A percentile compares a stretch with the other conserved stretches of the same genome.
Conservation (phyloP, 352 stramenopile species). For the Phytophthora podocarpi region DNA sequence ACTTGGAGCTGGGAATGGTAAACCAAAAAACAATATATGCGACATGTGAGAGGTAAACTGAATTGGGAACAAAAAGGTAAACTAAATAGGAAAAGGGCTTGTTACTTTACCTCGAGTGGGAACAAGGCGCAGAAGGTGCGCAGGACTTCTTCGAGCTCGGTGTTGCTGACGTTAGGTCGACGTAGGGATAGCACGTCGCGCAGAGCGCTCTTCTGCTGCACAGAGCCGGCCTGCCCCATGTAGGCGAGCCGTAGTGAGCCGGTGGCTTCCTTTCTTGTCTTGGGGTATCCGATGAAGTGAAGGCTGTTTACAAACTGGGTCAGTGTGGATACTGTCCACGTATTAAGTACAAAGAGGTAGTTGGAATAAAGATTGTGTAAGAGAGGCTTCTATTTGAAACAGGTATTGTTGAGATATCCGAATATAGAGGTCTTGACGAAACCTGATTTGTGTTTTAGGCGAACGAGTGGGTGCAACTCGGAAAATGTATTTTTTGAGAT, state of each 20-base stretch:
- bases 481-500: too few relatives aligned
- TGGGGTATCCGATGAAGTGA: conserved; percentile 21
- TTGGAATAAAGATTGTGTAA: background rate
- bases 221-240: conserved; percentile 82
- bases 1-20: conserved; percentile 26
- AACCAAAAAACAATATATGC: conserved; percentile 5
- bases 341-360: background rate
- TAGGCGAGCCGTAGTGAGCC: background rate
- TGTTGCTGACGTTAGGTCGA: conserved; percentile 42
- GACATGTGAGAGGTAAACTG: conserved; percentile 14
- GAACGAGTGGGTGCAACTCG: conserved; percentile 13
- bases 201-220: conserved; percentile 83
- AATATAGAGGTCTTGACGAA: background rate
- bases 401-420: too few relatives aligned
- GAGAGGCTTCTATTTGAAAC: background rate
- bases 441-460: conserved; percentile 2
- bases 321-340: background rate
- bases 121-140: conserved; percentile 82
- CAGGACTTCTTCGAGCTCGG: conserved; percentile 62
- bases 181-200: conserved; percentile 73
- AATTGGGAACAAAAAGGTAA: too few relatives aligned
- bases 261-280: background rate
- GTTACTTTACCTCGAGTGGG: conserved; percentile 53
- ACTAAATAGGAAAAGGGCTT: background rate
- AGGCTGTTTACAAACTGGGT: too few relatives aligned